Conservation (phyloP, 768 basidiomycete species). For the Exidia glandulosa region DNA sequence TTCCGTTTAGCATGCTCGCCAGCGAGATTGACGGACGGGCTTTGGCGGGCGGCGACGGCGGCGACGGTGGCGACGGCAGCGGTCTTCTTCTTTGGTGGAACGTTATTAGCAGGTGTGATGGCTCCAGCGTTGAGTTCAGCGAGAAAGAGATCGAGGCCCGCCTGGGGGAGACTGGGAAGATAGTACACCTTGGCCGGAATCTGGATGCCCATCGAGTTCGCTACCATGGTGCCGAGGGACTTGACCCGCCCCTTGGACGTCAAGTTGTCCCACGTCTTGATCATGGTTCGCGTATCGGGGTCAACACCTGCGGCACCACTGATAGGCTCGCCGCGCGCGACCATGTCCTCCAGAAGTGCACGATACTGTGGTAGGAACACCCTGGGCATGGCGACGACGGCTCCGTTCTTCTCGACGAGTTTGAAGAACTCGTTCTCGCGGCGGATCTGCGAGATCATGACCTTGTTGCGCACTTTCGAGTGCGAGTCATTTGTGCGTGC, state of each 20-base stretch:
- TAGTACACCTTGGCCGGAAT: slow-evolving; percentile 55
- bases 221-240: slow-evolving; percentile 53
- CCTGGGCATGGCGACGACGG: slow-evolving; percentile 55
- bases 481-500: too few species aligned
- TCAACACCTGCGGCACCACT: slow-evolving; percentile 59
- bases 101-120: neutral
- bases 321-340: slow-evolving; percentile 51
- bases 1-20: too few species aligned
- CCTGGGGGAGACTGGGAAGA: slow-evolving; percentile 45
- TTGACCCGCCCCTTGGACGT: slow-evolving; percentile 60
- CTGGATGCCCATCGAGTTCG: slow-evolving; percentile 45
- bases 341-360: slow-evolving; percentile 46
- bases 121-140: slow-evolving; percentile 33
- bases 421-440: slow-evolving; percentile 72
- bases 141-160: slow-evolving; percentile 48
- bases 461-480: neutral
- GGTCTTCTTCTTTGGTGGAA: neutral
- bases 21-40: neutral
- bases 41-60: neutral
- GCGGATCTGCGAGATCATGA: slow-evolving; percentile 31
- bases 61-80: too few species aligned
- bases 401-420: slow-evolving; percentile 53
- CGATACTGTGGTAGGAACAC: slow-evolving; percentile 62
- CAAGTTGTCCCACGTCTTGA: slow-evolving; percentile 45
- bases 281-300: slow-evolving; percentile 64